A percentile compares a stretch with the other conserved stretches of the same genome.
Evolutionary conservation across 2,329 filamentous ascomycete species (phyloP).

Genomic region (Acephala macrosclerotiorum): DNA sequence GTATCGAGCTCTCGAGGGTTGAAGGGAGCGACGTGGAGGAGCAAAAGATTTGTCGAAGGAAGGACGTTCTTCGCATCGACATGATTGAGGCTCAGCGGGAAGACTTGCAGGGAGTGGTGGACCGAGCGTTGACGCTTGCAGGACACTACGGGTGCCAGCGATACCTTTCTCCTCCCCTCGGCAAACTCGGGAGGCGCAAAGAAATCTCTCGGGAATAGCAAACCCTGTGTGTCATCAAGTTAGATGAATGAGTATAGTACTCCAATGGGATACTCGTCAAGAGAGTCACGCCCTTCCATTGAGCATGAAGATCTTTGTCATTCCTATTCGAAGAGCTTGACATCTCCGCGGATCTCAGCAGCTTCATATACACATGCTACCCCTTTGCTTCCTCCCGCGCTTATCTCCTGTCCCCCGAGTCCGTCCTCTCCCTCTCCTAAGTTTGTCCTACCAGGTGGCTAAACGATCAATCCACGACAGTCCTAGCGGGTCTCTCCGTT

Average conservation of each 20-base stretch:
- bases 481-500: too few relatives aligned
- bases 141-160: background rate
- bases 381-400: too few relatives aligned
- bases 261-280: background rate
- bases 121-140: background rate
- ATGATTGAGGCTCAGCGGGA: constrained; percentile 35
- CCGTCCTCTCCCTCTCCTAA: too few relatives aligned
- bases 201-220: background rate
- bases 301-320: background rate
- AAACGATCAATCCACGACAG: too few relatives aligned
- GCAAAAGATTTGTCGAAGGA: background rate
- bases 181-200: background rate
- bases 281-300: constrained; percentile 1
- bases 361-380: too few relatives aligned
- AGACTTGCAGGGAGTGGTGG: constrained; percentile 16
- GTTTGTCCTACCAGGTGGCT: too few relatives aligned
- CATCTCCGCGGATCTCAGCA: background rate
- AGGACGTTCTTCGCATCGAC: background rate
- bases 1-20: background rate
- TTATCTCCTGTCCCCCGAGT: too few relatives aligned
- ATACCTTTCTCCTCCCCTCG: background rate
- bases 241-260: background rate
- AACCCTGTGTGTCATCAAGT: background rate
- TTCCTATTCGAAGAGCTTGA: background rate
- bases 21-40: background rate